phyloP scores from a whole-genome alignment of 2,329 filamentous ascomycete species.

The Apiospora koreana region DNA sequence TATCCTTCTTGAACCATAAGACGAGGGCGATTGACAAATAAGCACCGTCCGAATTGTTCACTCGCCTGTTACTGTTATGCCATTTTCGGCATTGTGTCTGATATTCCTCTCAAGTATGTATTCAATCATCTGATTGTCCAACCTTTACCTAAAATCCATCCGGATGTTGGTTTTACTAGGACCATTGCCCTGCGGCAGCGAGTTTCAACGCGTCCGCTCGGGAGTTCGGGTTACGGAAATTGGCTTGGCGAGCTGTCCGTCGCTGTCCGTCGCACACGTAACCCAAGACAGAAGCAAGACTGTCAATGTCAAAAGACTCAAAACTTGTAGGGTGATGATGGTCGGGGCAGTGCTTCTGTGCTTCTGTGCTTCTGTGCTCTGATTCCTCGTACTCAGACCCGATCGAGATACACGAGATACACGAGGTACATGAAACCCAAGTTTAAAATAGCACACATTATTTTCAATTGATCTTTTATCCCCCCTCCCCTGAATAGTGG shows the following conservation, averaged over 20 bases:
- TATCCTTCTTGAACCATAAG: not conserved
- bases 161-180: not conserved
- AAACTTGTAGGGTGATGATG: not conserved
- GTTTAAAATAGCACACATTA: not conserved
- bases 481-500: not conserved
- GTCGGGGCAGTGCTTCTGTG: not conserved
- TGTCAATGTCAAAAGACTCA: not conserved
- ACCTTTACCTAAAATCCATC: not conserved
- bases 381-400: not conserved
- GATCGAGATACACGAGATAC: not conserved
- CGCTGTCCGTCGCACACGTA: not conserved
- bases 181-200: not conserved
- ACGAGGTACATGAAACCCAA: not conserved
- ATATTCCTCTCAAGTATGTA: not conserved
- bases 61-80: not conserved
- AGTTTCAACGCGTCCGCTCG: not conserved
- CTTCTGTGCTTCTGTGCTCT: not conserved
- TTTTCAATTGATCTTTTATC: not conserved
- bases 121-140: not conserved
- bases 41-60: not conserved
- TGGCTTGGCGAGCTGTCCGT: not conserved
- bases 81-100: not conserved
- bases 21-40: not conserved
- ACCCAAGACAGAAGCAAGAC: slow-evolving; percentile 3
- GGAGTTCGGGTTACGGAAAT: slow-evolving; percentile 1